These are phyloP conservation scores for Cylindrotheca fusiformis DNA, from an alignment of 108 stramenopile genomes.

Conservation along the genomic window DNA sequence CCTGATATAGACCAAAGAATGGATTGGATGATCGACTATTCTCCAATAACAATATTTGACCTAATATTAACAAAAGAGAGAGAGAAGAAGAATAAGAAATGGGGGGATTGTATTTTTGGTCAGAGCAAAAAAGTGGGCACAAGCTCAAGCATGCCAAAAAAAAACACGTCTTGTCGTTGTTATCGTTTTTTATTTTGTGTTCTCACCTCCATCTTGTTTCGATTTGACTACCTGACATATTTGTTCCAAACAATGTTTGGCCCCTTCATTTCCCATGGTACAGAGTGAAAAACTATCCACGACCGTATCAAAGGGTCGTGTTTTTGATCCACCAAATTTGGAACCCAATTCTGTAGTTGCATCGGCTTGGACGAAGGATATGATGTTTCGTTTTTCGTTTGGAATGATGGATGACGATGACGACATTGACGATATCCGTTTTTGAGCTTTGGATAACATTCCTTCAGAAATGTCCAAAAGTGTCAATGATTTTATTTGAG, in stretches of 20 bases:
- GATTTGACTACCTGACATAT: conserved; percentile 60
- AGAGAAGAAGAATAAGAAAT: background rate
- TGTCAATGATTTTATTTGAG: conserved; percentile 56
- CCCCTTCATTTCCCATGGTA: conserved; percentile 79
- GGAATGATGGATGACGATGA: conserved; percentile 6
- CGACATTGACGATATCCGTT: conserved; percentile 7
- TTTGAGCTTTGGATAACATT: conserved; percentile 68
- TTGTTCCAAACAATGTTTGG: conserved; percentile 56
- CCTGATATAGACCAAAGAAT: conserved; percentile 74
- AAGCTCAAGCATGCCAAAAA: background rate
- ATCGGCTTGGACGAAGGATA: conserved; percentile 68
- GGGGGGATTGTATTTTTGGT: background rate
- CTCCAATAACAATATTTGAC: conserved; percentile 70
- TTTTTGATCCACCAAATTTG: conserved; percentile 49
- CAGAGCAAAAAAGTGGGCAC: conserved; percentile 2
- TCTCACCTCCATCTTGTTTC: conserved; percentile 1
- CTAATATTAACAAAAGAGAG: conserved; percentile 6
- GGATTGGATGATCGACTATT: conserved; percentile 74
- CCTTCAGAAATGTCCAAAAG: conserved; percentile 75
- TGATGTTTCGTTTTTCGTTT: background rate
- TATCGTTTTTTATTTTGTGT: background rate
- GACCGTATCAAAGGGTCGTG: conserved; percentile 69
- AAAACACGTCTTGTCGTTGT: background rate
- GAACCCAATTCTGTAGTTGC: conserved; percentile 63
- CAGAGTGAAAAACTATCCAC: conserved; percentile 86